Percentiles rank a stretch among this genome's conserved stretches.
Conservation (phyloP, 768 basidiomycete genomes). For the Amyloporia xantha region DNA sequence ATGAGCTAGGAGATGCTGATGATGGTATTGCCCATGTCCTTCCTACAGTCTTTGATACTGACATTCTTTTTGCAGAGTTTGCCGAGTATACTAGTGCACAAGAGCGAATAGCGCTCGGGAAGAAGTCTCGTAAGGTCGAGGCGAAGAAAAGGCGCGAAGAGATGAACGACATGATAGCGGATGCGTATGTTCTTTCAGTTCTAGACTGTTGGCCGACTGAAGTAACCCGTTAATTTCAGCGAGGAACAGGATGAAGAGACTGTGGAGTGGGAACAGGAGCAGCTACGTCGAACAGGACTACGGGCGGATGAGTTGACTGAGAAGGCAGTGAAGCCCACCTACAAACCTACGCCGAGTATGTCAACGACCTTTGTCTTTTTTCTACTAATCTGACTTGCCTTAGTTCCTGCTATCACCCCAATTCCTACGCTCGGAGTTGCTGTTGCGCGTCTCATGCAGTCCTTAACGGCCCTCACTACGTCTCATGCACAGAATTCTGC, state of each 20-base stretch:
- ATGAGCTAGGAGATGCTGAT: slow-evolving; percentile 82
- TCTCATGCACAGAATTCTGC: slow-evolving; percentile 63
- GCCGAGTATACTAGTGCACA: slow-evolving; percentile 85
- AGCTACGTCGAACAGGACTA: slow-evolving; percentile 70
- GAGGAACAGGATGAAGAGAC: slow-evolving; percentile 83
- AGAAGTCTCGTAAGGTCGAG: slow-evolving; percentile 71
- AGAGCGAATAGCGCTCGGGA: slow-evolving; percentile 80
- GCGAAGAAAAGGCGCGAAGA: slow-evolving; percentile 56
- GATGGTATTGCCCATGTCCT: slow-evolving; percentile 49
- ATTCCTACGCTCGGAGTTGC: slow-evolving; percentile 61
- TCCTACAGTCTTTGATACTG: not conserved
- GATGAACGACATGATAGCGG: slow-evolving; percentile 77
- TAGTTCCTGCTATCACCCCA: slow-evolving; percentile 61
- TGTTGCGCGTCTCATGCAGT: slow-evolving; percentile 52
- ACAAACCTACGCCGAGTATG: slow-evolving; percentile 70
- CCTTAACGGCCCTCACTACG: slow-evolving; percentile 51
- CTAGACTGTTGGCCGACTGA: slow-evolving; percentile 1
- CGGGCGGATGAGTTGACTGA: slow-evolving; percentile 31
- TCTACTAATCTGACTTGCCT: slow-evolving; percentile 11
- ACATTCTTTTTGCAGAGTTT: slow-evolving; percentile 44
- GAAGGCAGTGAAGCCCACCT: slow-evolving; percentile 45
- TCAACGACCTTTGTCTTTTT: slow-evolving; percentile 1
- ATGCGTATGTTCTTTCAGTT: slow-evolving; percentile 49
- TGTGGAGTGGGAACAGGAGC: slow-evolving; percentile 79
- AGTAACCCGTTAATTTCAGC: slow-evolving; percentile 34